phyloP scores from a whole-genome alignment of 208 protist species.

The Trypanosoma platydactyli region DNA sequence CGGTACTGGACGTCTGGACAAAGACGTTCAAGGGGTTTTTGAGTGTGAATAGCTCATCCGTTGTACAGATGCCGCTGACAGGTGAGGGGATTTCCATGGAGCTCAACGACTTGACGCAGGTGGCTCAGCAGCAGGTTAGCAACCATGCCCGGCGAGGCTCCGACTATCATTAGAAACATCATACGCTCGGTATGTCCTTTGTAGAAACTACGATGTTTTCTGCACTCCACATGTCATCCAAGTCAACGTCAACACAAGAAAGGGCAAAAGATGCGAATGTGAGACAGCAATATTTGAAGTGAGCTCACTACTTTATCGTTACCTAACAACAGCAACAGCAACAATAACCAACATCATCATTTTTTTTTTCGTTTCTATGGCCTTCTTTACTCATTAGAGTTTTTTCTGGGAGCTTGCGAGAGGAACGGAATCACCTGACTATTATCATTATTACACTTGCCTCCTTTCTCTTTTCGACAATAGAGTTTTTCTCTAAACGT shows the following conservation, averaged over 20 bases:
- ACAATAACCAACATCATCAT: neutral
- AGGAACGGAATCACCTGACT: no score
- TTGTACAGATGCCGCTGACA: conserved; percentile 64
- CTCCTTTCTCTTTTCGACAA: no score
- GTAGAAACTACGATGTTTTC: neutral
- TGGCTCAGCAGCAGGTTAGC: conserved; percentile 40
- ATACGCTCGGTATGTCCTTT: neutral
- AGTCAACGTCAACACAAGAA: no score
- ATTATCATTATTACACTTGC: no score
- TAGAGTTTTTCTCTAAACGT: no score
- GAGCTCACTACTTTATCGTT: no score
- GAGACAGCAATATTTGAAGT: neutral
- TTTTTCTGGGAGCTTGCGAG: no score
- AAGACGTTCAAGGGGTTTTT: conserved; percentile 68
- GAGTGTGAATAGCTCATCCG: conserved; percentile 79
- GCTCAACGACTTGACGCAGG: conserved; percentile 33
- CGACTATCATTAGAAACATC: neutral
- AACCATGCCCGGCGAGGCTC: conserved; percentile 3
- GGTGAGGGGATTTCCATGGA: conserved; percentile 14
- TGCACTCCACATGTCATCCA: neutral
- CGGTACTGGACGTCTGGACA: conserved; percentile 77
- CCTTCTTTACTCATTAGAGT: neutral
- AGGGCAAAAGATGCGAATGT: neutral
- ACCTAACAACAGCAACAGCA: no score
- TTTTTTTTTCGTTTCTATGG: conserved; percentile 4